Conservation (phyloP, 768 basidiomycete genomes). For the Brasilioporus rufonigricans region DNA sequence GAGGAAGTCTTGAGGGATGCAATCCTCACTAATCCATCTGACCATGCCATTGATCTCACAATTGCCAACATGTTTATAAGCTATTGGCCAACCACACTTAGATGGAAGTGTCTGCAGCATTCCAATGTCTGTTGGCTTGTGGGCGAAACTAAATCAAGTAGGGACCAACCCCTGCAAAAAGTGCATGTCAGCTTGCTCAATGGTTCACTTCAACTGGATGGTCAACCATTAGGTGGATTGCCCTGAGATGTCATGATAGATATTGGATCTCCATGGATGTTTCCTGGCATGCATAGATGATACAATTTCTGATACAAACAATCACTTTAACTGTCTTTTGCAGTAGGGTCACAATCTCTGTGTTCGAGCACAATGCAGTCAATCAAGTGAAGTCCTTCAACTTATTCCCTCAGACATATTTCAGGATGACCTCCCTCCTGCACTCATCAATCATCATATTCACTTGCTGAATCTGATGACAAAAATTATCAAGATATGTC, state of each 20-base stretch:
- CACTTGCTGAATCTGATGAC: conserved; percentile 26
- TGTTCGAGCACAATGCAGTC: conserved; percentile 4
- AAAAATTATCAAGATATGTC: conserved; percentile 21
- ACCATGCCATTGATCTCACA: conserved; percentile 14
- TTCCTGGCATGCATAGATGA: neutral
- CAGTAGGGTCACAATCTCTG: neutral
- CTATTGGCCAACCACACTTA: conserved; percentile 3
- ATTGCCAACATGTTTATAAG: conserved; percentile 3
- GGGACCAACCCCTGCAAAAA: neutral
- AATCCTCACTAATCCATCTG: neutral
- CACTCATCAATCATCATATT: conserved; percentile 3
- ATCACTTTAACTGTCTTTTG: neutral
- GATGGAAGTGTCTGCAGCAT: conserved; percentile 5
- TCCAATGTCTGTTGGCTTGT: conserved; percentile 15
- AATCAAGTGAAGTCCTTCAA: conserved; percentile 2
- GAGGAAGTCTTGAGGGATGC: neutral
- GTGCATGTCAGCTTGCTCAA: conserved; percentile 7
- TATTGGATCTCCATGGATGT: neutral
- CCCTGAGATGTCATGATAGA: neutral
- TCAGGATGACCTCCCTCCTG: conserved; percentile 17
- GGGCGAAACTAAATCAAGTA: neutral
- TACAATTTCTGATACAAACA: neutral
- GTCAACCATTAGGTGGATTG: conserved; percentile 11
- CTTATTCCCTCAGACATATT: conserved; percentile 17
- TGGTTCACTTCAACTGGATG: conserved; percentile 18